A percentile compares a stretch with the other conserved stretches of the same genome.
Conservation (phyloP, 108 stramenopile genomes). For the Craspedostauros australis region DNA sequence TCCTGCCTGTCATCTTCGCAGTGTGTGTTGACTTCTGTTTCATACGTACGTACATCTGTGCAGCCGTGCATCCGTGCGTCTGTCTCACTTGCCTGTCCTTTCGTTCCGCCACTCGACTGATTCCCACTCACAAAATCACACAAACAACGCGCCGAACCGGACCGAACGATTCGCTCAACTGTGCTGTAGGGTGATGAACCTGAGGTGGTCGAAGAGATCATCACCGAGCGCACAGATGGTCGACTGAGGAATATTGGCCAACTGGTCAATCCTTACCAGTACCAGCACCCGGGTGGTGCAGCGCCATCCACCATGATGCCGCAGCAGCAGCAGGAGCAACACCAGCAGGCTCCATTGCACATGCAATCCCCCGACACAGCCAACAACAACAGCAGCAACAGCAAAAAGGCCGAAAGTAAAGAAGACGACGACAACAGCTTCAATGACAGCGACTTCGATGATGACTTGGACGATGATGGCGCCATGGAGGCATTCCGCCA, state of each 20-base stretch:
- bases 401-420: conserved; percentile 16
- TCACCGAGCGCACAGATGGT: conserved; percentile 58
- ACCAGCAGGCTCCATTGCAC: neutral
- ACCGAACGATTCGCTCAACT: too few relatives aligned
- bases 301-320: conserved; percentile 10
- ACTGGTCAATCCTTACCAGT: conserved; percentile 35
- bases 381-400: conserved; percentile 25
- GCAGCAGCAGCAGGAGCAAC: neutral
- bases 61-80: neutral
- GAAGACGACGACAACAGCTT: conserved; percentile 35
- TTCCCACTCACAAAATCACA: neutral
- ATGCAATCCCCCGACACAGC: neutral
- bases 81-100: neutral
- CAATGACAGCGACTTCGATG: conserved; percentile 34
- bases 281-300: conserved; percentile 43
- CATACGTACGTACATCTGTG: neutral
- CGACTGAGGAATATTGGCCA: conserved; percentile 50
- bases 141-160: neutral
- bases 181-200: conserved; percentile 44
- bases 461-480: conserved; percentile 57
- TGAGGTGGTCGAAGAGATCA: conserved; percentile 41
- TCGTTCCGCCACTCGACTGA: neutral
- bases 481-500: conserved; percentile 74
- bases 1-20: too few relatives aligned
- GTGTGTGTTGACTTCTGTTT: neutral